Conservation (phyloP, 768 basidiomycete genomes). For the Mycena vitilis region DNA sequence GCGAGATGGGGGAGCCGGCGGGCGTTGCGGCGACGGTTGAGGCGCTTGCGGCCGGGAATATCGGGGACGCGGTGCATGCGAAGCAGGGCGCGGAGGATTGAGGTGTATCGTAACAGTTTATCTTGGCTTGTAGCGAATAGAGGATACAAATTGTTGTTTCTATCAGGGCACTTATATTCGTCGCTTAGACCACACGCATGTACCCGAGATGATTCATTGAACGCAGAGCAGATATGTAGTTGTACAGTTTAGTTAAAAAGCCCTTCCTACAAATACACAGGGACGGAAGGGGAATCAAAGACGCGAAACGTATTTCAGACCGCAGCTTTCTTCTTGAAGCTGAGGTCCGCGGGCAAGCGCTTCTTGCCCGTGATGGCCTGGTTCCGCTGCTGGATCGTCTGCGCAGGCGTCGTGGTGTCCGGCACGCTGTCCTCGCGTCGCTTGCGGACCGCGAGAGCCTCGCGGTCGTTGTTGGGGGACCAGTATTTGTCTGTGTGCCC, state of each 20-base stretch:
- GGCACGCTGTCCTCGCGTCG: background rate
- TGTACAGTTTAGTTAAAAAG: background rate
- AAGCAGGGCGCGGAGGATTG: constrained; percentile 47
- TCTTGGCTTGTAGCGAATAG: constrained; percentile 9
- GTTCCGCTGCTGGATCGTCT: constrained; percentile 1
- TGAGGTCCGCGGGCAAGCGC: background rate
- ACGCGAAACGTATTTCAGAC: background rate
- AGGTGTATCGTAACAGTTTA: background rate
- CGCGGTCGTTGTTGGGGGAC: constrained; percentile 24
- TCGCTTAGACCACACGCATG: background rate
- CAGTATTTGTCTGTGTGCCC: constrained; percentile 17
- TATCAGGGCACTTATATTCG: background rate
- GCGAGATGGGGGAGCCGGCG: constrained; percentile 43
- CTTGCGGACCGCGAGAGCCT: constrained; percentile 16
- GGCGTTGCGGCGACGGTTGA: constrained; percentile 47
- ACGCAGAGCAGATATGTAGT: no score
- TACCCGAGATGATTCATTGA: no score
- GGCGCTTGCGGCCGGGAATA: constrained; percentile 40
- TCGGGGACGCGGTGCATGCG: constrained; percentile 45
- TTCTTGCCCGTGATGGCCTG: constrained; percentile 19
- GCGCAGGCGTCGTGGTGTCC: background rate
- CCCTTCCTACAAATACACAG: background rate
- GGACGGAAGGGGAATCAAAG: no score
- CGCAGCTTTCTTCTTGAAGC: constrained; percentile 11
- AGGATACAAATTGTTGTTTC: background rate